Evolutionary conservation across 371 early-diverging fungal species (phyloP), one percentile per base, ranked within the genome.

Genomic region (Mortierella sp.): DNA sequence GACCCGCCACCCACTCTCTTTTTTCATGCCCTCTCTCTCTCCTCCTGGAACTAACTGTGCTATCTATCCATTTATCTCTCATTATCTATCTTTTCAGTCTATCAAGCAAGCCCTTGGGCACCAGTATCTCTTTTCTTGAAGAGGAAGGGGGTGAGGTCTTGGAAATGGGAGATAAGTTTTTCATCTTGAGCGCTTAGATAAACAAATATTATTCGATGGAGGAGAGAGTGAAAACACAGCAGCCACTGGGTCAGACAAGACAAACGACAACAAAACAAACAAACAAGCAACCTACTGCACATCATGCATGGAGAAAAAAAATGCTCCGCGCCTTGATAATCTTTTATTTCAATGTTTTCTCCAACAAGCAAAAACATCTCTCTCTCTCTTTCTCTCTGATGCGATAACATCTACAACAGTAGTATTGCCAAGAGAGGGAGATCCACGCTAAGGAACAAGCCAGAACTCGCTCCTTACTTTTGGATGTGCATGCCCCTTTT

Each of bases 401-500:
- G 60, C 60, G 60, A 60, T 60, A 60, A 60, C 60, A 60, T 56
- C 56, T 56, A 60, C 32, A 60, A 6, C 60, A 32, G 60, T 58
- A 60, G 7, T 1, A 32, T 32, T 18, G 51, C 32, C 3, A 32
- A 32, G n/a, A 16, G 60, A 32, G n/a, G 48, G 14, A 46, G 46
- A 29, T 27, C 27, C 32, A 16, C 5, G 16, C 60, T 60, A 60
- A 32, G 6, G 32, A 21, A 16, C 51, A 6, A 14, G 21, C 21
- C 51, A 51, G 18, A 18, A 51, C 51, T 51, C 21, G 5, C 32
- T 60, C 32, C 32, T 60, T 60, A 32, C 60, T 32, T 29, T 32
- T 60, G 21, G 6, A 51, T 51, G 12, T 51, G 51, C 5, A 48
- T 0, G 27, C 27, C 18, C 60, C 32, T 60, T 16, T 32, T 16